Evolutionary conservation across 106 monocot species (phyloP).

Genomic region (Amphibolis antarctica): DNA sequence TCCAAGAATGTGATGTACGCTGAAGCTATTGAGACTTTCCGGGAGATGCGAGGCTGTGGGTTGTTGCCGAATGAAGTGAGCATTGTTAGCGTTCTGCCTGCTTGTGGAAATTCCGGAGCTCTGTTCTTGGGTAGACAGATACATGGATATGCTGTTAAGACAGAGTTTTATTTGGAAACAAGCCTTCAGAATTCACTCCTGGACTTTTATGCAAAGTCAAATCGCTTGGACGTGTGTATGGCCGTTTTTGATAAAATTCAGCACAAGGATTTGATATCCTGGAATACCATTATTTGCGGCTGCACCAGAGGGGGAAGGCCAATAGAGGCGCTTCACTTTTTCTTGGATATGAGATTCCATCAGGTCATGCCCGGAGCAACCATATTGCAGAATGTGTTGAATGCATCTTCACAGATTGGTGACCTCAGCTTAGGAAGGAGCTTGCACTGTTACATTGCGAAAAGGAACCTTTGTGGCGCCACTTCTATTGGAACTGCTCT

Average conservation of each 20-base stretch:
- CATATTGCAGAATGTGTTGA: constrained; percentile 18
- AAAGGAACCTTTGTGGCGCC: constrained; percentile 14
- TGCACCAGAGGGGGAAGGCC: constrained; percentile 4
- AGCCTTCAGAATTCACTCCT: constrained; percentile 20
- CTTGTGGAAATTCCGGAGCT: constrained; percentile 22
- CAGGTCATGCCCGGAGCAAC: constrained; percentile 13
- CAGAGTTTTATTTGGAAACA: constrained; percentile 4
- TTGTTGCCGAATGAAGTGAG: constrained; percentile 21
- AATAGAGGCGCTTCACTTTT: constrained; percentile 15
- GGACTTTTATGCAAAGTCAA: constrained; percentile 33
- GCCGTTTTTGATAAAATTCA: constrained; percentile 19
- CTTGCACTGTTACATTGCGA: constrained; percentile 33
- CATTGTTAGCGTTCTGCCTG: constrained; percentile 26
- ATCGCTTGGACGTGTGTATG: constrained; percentile 13
- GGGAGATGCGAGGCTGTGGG: constrained; percentile 15
- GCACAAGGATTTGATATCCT: constrained; percentile 28
- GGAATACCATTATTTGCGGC: constrained; percentile 42
- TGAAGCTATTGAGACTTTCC: constrained; percentile 27
- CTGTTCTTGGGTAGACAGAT: constrained; percentile 20
- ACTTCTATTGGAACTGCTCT: constrained; percentile 24
- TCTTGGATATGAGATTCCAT: constrained; percentile 33
- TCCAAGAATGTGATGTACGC: constrained; percentile 19
- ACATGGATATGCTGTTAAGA: constrained; percentile 30
- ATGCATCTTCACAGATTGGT: constrained; percentile 6
- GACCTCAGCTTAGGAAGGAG: constrained; percentile 17